These are phyloP conservation scores for Panicum hallii DNA, from an alignment of 202 grass and related monocot genomes.

Conservation along the genomic window DNA sequence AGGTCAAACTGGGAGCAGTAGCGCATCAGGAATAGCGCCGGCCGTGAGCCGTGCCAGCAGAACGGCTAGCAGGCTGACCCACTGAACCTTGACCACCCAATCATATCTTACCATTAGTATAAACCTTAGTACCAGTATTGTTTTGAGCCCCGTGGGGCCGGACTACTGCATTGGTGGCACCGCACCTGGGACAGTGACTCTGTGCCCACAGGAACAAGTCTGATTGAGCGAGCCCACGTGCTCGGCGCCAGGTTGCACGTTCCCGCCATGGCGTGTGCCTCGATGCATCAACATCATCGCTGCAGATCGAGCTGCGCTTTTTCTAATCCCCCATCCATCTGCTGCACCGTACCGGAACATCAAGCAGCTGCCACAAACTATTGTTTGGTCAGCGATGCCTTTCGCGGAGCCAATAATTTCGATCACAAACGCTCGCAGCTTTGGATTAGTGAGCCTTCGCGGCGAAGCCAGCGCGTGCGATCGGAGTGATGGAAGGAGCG, in stretches of 20 bases:
- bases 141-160: neutral
- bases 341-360: neutral
- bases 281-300: neutral
- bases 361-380: neutral
- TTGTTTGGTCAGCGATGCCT: neutral
- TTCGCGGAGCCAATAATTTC: neutral
- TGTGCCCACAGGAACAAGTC: neutral
- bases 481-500: neutral
- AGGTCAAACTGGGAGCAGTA: neutral
- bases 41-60: too few species aligned
- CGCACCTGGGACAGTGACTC: neutral
- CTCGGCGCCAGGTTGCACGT: neutral
- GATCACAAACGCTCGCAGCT: too few species aligned
- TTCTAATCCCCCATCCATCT: neutral
- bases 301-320: neutral
- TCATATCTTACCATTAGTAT: neutral
- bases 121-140: too few species aligned
- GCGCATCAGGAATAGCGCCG: neutral
- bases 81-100: neutral
- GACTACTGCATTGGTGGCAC: neutral
- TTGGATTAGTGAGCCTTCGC: too few species aligned
- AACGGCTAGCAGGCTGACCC: neutral
- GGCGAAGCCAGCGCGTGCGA: neutral
- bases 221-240: slow-evolving; percentile 1
- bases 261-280: neutral